Conservation (phyloP, 179 eudicot species). For the Vitellaria paradoxa region DNA sequence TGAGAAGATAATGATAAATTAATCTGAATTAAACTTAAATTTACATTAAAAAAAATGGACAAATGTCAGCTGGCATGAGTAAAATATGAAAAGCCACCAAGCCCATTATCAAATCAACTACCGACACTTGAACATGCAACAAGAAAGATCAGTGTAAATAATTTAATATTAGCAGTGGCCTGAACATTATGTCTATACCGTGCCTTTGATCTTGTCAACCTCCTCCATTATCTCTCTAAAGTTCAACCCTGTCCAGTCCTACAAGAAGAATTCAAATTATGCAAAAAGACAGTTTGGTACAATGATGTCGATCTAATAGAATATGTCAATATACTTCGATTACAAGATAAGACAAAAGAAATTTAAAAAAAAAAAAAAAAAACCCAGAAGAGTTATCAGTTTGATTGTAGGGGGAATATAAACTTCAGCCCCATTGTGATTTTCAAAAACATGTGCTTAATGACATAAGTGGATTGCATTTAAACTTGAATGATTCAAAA, state of each 20-base stretch:
- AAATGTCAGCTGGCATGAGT: not conserved
- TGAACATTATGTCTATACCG: constrained; percentile 42
- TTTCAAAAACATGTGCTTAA: too few species aligned
- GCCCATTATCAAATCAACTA: too few species aligned
- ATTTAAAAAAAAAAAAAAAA: constrained; percentile 1
- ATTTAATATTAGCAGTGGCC: not conserved
- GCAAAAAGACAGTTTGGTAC: not conserved
- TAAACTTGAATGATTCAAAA: not conserved
- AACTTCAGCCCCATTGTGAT: too few species aligned
- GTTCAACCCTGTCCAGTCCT: constrained; percentile 96
- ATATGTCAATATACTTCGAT: not conserved
- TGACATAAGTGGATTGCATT: not conserved
- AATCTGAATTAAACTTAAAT: too few species aligned
- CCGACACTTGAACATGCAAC: not conserved
- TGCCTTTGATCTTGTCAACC: constrained; percentile 92
- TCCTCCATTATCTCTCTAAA: constrained; percentile 92
- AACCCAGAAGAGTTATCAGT: not conserved
- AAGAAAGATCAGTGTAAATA: not conserved
- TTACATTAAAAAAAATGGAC: too few species aligned
- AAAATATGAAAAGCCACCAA: not conserved
- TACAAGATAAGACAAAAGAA: too few species aligned
- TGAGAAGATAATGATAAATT: too few species aligned
- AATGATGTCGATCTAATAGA: not conserved
- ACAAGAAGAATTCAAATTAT: constrained; percentile 28
- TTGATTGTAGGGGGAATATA: too few species aligned